These are phyloP conservation scores for Penicillium riverlandense DNA, from an alignment of 495 filamentous ascomycete genomes.

Conservation along the genomic window DNA sequence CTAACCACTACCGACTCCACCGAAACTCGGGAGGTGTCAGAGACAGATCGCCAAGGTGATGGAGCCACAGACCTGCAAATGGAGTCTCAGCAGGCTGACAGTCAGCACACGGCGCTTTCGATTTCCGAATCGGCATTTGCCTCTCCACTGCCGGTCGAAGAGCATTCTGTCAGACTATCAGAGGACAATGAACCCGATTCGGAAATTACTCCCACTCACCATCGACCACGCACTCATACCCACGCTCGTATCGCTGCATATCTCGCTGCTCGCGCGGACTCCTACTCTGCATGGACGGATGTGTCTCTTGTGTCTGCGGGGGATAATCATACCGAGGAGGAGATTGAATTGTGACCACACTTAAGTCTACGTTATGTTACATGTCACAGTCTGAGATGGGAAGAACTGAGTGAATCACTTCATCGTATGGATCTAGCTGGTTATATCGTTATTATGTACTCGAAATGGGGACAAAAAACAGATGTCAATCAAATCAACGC, in stretches of 20 bases:
- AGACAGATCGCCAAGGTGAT: too few relatives aligned
- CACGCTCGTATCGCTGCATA: conserved; percentile 23
- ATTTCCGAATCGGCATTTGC: conserved; percentile 13
- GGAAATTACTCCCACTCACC: background rate
- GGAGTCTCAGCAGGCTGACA: conserved; percentile 1
- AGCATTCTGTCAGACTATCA: background rate
- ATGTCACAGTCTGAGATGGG: too few relatives aligned
- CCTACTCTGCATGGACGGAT: conserved; percentile 34
- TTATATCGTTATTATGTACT: too few relatives aligned
- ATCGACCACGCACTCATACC: background rate
- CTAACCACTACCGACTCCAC: too few relatives aligned
- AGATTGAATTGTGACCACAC: conserved; percentile 37
- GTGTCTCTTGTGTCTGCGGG: conserved; percentile 39
- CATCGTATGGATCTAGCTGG: too few relatives aligned
- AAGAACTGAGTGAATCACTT: too few relatives aligned
- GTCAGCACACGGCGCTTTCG: conserved; percentile 11
- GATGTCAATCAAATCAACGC: too few relatives aligned
- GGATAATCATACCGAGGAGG: conserved; percentile 40
- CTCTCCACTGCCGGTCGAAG: conserved; percentile 7
- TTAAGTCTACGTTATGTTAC: too few relatives aligned
- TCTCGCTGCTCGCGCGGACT: conserved; percentile 28
- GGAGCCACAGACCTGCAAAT: too few relatives aligned
- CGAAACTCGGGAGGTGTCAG: too few relatives aligned
- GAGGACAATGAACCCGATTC: background rate
- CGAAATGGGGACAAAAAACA: too few relatives aligned